Evolutionary conservation across 768 basidiomycete species (phyloP).

Genomic region (Boletus fagicola): DNA sequence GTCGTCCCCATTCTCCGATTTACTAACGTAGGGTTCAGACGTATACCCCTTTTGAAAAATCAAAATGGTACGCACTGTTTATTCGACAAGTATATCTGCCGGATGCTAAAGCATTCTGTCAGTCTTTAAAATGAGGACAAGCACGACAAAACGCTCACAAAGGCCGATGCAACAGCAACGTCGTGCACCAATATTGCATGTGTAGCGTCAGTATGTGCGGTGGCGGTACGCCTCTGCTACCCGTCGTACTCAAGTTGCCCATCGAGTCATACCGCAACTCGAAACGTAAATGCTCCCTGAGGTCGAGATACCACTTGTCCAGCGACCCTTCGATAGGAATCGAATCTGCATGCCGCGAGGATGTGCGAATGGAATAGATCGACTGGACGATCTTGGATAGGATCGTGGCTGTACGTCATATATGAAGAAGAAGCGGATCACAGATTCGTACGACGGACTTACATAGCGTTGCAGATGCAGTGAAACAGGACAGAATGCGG

Average conservation of each 20-base stretch:
- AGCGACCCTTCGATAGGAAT: constrained; percentile 56
- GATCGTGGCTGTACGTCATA: constrained; percentile 52
- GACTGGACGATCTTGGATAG: constrained; percentile 66
- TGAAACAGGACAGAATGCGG: constrained; percentile 70
- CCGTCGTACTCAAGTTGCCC: constrained; percentile 25
- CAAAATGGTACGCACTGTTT: constrained; percentile 37
- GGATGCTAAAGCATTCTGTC: constrained; percentile 22
- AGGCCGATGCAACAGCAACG: constrained; percentile 71
- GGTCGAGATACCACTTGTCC: constrained; percentile 73
- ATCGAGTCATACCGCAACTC: constrained; percentile 46
- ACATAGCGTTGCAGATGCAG: constrained; percentile 72
- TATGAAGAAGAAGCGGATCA: constrained; percentile 9
- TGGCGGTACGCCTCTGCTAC: constrained; percentile 39
- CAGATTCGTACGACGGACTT: constrained; percentile 26
- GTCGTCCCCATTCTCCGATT: constrained; percentile 46
- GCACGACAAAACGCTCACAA: constrained; percentile 50
- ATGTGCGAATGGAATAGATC: constrained; percentile 64
- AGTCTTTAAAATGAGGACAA: constrained; percentile 2
- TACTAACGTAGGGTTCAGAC: constrained; percentile 20
- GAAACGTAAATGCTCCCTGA: constrained; percentile 66
- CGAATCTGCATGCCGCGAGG: constrained; percentile 58
- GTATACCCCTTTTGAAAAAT: neutral
- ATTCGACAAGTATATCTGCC: constrained; percentile 27
- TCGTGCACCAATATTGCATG: constrained; percentile 85
- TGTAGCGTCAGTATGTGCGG: constrained; percentile 74